These are phyloP conservation scores for Penicillium griseofulvum DNA, from an alignment of 2,329 filamentous ascomycete species.

Conservation along the genomic window DNA sequence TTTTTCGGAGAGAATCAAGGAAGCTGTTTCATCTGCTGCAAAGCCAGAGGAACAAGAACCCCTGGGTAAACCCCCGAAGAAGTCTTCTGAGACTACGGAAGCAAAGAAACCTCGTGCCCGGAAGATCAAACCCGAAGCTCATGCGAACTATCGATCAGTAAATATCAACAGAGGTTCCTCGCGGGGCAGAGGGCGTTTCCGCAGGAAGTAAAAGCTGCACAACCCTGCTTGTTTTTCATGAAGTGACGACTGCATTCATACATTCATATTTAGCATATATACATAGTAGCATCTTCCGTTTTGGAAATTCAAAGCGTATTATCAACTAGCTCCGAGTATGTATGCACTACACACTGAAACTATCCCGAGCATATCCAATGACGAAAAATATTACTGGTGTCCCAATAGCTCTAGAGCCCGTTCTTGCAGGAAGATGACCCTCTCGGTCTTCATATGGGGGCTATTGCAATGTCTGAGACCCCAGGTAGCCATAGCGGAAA, in stretches of 20 bases:
- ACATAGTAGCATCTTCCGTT: background rate
- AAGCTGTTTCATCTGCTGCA: constrained; percentile 30
- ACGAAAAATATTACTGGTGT: too few species aligned
- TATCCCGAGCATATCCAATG: background rate
- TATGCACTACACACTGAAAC: too few species aligned
- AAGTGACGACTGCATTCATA: constrained; percentile 22
- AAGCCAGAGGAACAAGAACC: constrained; percentile 13
- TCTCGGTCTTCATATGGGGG: too few species aligned
- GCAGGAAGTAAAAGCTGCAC: constrained; percentile 27
- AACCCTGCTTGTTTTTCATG: constrained; percentile 6
- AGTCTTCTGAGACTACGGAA: constrained; percentile 11
- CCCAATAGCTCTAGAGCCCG: too few species aligned
- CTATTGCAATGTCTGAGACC: too few species aligned
- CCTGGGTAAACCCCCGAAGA: constrained; percentile 6
- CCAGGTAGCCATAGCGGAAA: too few species aligned
- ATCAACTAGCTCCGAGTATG: background rate
- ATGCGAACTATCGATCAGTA: constrained; percentile 50
- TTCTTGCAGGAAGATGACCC: too few species aligned
- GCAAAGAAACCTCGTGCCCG: constrained; percentile 28
- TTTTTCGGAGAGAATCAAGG: constrained; percentile 39
- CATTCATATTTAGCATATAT: constrained; percentile 6
- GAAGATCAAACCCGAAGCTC: constrained; percentile 46
- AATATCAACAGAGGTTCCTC: constrained; percentile 44
- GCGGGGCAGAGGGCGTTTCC: constrained; percentile 40
- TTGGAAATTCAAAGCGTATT: background rate